Base-by-base conservation (phyloP, 1,284 basidiomycete genomes). In the Ganoderma multipileum region DNA sequence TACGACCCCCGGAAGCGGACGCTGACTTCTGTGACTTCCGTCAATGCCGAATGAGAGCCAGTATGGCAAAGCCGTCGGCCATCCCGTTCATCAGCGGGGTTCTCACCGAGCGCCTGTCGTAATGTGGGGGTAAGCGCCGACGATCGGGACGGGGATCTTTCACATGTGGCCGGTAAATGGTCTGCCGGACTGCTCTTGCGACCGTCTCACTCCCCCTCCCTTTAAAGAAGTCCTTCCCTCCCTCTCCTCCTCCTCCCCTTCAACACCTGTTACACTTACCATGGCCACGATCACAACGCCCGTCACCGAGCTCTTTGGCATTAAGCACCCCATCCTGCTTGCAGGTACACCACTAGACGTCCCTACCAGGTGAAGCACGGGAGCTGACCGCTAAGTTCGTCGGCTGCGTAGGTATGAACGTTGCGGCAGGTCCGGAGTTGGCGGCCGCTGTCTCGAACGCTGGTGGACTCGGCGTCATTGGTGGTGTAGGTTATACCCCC, bases 381-480 rank as follows among this genome's bases (percentile, higher is more conserved):
- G 18, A 33, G 18, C 55, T 58, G 33, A 58, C 55, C 38, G 7
- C 38, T 14, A n/a, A n/a, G n/a, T 18, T 42, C 38, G 9, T 11
- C 9, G 2, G 12, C 30, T 4, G 60, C 26, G 20, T 66, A 82
- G 92, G 93, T 23, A 95, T 95, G 94, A 95, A 95, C 76, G 91
- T 94, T 23, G 94, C 94, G 44, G 93, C 95, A 61, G 95, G 95
- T 20, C 93, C 95, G 23, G 92, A 94, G 78, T 87, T 96, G 23
- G 92, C 94, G 23, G 95, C 95, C 58, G 95, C 94, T 47, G 94
- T 95, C 65, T 92, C 90, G 47, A 96, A 96, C 75, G 95, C 94
- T 42, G 93, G 93, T 58, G 95, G 95, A 62, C 77, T 97, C 41
- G 95, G 95, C 69, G 94, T 96, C 67, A 94, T 97, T 71, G 95